phyloP scores from a whole-genome alignment of 495 filamentous ascomycete species.

The Pseudoneurospora amorphoporcata region DNA sequence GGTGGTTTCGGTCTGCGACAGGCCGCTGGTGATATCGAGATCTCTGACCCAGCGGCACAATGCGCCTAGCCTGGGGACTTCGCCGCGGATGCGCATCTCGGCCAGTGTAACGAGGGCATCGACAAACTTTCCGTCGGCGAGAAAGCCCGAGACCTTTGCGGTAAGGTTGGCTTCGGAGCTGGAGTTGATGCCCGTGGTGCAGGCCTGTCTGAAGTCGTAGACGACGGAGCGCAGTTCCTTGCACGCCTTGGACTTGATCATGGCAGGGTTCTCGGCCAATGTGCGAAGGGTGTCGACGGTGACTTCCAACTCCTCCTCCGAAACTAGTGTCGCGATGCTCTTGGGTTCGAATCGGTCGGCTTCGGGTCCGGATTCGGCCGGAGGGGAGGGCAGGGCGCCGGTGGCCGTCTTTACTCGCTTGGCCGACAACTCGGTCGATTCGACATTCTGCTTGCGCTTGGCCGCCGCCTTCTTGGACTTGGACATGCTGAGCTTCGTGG shows the following conservation, averaged over 20 bases:
- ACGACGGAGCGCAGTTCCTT: conserved; percentile 36
- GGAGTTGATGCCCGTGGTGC: conserved; percentile 33
- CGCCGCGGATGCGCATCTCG: conserved; percentile 34
- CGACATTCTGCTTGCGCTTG: conserved; percentile 15
- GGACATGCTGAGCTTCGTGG: conserved; percentile 4
- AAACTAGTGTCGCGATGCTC: conserved; percentile 24
- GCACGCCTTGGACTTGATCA: conserved; percentile 37
- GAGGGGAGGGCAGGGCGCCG: conserved; percentile 20
- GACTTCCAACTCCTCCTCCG: conserved; percentile 36
- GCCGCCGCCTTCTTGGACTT: conserved; percentile 18
- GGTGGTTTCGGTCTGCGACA: conserved; percentile 12
- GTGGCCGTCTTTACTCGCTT: conserved; percentile 18
- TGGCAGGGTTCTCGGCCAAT: conserved; percentile 27
- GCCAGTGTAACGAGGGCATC: conserved; percentile 34
- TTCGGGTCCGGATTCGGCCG: conserved; percentile 11
- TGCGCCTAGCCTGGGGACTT: conserved; percentile 35
- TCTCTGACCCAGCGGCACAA: conserved; percentile 41
- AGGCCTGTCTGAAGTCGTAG: conserved; percentile 36
- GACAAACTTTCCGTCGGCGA: conserved; percentile 32
- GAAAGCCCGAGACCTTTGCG: conserved; percentile 28
- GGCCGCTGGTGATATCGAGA: conserved; percentile 35
- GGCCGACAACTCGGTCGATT: conserved; percentile 11
- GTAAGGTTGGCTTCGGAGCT: conserved; percentile 28
- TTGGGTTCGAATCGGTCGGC: conserved; percentile 14
- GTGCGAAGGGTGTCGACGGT: conserved; percentile 32